Evolutionary conservation across 2,329 filamentous ascomycete species (phyloP).

Genomic region (Microsporum canis): DNA sequence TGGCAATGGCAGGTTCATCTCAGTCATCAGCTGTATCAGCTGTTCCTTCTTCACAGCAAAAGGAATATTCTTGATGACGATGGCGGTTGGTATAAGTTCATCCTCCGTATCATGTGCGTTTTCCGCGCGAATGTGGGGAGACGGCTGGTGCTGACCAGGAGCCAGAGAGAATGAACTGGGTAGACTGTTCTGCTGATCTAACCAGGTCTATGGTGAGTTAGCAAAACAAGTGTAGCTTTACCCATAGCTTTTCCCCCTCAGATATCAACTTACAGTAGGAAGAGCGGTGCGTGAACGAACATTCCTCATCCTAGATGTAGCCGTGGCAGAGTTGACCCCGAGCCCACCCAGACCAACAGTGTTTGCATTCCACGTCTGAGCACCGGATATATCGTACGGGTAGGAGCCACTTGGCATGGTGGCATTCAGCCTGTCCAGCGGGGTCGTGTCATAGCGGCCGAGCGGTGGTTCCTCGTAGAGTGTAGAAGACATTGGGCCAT

Average conservation of each 20-base stretch:
- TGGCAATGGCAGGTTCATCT: slow-evolving; percentile 82
- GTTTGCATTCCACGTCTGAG: slow-evolving; percentile 70
- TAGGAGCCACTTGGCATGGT: slow-evolving; percentile 49
- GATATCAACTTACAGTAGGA: slow-evolving; percentile 55
- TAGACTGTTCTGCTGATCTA: slow-evolving; percentile 45
- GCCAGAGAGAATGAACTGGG: slow-evolving; percentile 38
- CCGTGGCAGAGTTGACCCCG: slow-evolving; percentile 45
- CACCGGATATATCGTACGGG: slow-evolving; percentile 55
- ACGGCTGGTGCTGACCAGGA: slow-evolving; percentile 30
- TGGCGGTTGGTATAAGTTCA: slow-evolving; percentile 92
- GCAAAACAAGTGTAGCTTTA: neutral
- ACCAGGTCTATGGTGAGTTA: slow-evolving; percentile 43
- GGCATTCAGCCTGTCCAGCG: slow-evolving; percentile 47
- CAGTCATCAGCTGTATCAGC: slow-evolving; percentile 83
- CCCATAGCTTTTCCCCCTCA: neutral
- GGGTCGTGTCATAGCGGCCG: slow-evolving; percentile 45
- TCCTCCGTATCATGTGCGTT: slow-evolving; percentile 44
- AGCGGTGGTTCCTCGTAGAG: slow-evolving; percentile 57
- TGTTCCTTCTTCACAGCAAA: slow-evolving; percentile 98
- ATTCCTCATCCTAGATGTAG: slow-evolving; percentile 45
- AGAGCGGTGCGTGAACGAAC: slow-evolving; percentile 50
- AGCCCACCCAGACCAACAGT: slow-evolving; percentile 57
- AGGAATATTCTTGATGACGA: slow-evolving; percentile 99
- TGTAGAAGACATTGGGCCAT: slow-evolving; percentile 53
- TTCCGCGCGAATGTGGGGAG: slow-evolving; percentile 33